Conservation (phyloP, 805 yeast species). For the Schizosaccharomyces japonicus region DNA sequence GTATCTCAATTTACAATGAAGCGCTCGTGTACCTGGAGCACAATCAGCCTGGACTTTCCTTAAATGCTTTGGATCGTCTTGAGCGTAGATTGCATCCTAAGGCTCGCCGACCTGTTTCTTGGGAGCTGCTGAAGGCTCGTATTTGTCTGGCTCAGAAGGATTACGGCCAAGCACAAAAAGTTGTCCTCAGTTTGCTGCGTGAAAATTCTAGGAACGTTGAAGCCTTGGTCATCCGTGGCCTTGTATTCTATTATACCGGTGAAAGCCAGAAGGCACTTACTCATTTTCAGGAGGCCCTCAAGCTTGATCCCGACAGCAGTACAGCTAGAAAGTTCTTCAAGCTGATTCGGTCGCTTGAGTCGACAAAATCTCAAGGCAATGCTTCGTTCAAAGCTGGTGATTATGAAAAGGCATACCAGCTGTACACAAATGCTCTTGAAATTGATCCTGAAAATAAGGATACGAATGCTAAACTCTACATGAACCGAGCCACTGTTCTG, state of each 20-base stretch:
- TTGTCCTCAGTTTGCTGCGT: conserved; percentile 18
- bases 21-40: conserved; percentile 16
- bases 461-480: conserved; percentile 27
- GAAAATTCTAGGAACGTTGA: conserved; percentile 18
- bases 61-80: conserved; percentile 18
- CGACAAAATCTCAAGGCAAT: conserved; percentile 34
- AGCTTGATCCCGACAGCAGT: conserved; percentile 20
- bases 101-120: conserved; percentile 14
- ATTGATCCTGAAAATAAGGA: conserved; percentile 31
- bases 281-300: conserved; percentile 20
- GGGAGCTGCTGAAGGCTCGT: conserved; percentile 12
- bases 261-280: conserved; percentile 18
- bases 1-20: conserved; percentile 16
- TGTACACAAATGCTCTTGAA: conserved; percentile 54
- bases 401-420: conserved; percentile 37
- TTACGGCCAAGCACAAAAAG: conserved; percentile 17
- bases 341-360: conserved; percentile 16
- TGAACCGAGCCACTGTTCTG: conserved; percentile 77
- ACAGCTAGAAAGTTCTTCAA: conserved; percentile 17
- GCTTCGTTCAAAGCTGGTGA: conserved; percentile 40
- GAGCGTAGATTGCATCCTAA: conserved; percentile 17
- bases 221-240: conserved; percentile 19
- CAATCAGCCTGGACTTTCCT: conserved; percentile 15
- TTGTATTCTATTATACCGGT: conserved; percentile 18
- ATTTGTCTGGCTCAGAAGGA: conserved; percentile 12